Conservation (phyloP, 179 eudicot species). For the Drosera spatulata region DNA sequence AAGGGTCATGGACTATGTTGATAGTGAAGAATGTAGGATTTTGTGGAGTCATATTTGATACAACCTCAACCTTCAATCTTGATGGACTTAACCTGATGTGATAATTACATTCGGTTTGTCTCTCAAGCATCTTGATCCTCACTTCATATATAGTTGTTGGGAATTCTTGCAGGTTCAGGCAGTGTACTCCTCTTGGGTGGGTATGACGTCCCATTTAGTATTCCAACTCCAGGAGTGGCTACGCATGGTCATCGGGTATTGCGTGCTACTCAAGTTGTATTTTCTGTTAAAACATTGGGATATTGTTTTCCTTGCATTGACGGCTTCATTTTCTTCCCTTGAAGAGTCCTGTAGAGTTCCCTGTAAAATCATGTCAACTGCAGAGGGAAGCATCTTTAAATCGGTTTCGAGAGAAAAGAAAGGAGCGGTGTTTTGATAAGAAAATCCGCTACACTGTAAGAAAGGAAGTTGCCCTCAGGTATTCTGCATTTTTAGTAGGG, state of each 20-base stretch:
- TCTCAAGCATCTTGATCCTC: background rate
- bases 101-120: background rate
- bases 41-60: too few relatives aligned
- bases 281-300: background rate
- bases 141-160: background rate
- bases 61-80: too few relatives aligned
- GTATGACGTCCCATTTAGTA: constrained; percentile 46
- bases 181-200: constrained; percentile 57
- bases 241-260: constrained; percentile 36
- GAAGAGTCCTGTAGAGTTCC: constrained; percentile 33
- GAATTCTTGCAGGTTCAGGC: constrained; percentile 42
- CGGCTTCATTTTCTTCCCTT: constrained; percentile 6
- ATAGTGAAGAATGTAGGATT: too few relatives aligned
- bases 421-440: constrained; percentile 45
- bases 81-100: background rate
- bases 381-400: constrained; percentile 44
- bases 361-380: constrained; percentile 37
- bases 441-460: constrained; percentile 46
- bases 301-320: constrained; percentile 2
- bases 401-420: constrained; percentile 52
- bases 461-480: constrained; percentile 55
- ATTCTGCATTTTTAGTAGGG: background rate
- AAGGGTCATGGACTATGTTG: too few relatives aligned
- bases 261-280: background rate
- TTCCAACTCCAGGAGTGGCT: constrained; percentile 22